Evolutionary conservation across 768 basidiomycete genomes (phyloP).

Genomic region (Lactarius akahatsu): DNA sequence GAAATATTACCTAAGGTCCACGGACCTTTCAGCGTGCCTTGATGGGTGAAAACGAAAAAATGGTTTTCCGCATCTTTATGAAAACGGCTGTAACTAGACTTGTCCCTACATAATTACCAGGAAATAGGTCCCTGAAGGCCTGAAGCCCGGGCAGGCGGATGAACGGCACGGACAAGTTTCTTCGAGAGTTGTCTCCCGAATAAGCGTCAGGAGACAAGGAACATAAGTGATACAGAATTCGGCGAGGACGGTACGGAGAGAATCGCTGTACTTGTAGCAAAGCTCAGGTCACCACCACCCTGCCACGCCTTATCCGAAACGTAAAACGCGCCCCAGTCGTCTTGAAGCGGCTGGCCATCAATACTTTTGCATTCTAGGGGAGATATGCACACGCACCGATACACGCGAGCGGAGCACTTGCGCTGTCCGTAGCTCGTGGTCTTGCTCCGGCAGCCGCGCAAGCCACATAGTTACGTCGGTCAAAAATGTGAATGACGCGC

Average conservation of each 20-base stretch:
- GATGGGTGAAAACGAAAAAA: too few relatives aligned
- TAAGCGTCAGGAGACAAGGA: background rate
- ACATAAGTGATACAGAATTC: background rate
- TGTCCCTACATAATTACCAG: too few relatives aligned
- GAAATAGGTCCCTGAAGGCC: too few relatives aligned
- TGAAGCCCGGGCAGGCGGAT: background rate
- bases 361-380: background rate
- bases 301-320: slow-evolving; percentile 21
- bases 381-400: slow-evolving; percentile 27
- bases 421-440: slow-evolving; percentile 28
- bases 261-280: background rate
- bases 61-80: too few relatives aligned
- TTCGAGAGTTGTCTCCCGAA: background rate
- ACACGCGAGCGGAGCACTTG: slow-evolving; percentile 36
- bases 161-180: background rate
- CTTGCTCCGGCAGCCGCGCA: slow-evolving; percentile 32
- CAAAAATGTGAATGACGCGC: slow-evolving; percentile 71
- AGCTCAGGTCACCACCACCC: background rate
- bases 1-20: too few relatives aligned
- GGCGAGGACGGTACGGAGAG: background rate
- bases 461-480: slow-evolving; percentile 78
- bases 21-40: too few relatives aligned
- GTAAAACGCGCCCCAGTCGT: background rate
- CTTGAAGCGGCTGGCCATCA: slow-evolving; percentile 9
- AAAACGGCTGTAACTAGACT: too few relatives aligned